Base-by-base conservation (phyloP, 148 eudicot species). In the Tetragonia tetragonoides region DNA sequence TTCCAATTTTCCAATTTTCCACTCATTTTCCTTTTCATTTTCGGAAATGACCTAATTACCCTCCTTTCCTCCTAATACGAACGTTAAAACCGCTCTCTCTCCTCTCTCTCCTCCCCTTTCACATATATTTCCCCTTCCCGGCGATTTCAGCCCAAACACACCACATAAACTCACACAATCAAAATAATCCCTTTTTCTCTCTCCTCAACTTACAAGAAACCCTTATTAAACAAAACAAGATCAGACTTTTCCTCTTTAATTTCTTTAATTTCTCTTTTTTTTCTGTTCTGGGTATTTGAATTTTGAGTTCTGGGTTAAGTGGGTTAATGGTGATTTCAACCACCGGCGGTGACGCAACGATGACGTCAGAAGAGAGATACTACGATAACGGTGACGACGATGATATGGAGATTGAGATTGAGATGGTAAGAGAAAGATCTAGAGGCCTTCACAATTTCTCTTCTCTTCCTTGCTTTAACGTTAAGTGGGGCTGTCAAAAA, bases 401-500 rank as follows among this genome's bases (percentile, higher is more conserved):
- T 28, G 75, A 49, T 56, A 14, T 3, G 57, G 17, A 9, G 57
- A 3, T 11, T 4, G 62, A 28, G 59, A 77, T 78, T 84, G 86
- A 67, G 69, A 78, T 77, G 88, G 86, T 72, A 18, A 61, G 85
- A 11, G 85, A 88, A 73, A 87, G 92, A 88, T 84, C 89, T 34
- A 84, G 84, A 66, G 81, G 78, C 61, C 77, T 88, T 64, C 89
- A 88, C 79, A 88, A 89, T 71, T 93, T 93, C 88, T 73, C 90
- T 10, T 57, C 87, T 39, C 87, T 89, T 5, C 81, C 85, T 7
- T 72, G 77, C 42, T 75, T 91, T 42, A 82, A 83, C 54, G 72
- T 89, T 61, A 79, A 82, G 74, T 91, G 97, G 97, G 97, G 94
- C 7, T 75, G 76, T 14, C 91, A 88, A 82, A 81, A 75, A 60